phyloP scores from a whole-genome alignment of 331 rosid species.

The Acacia pycnantha region DNA sequence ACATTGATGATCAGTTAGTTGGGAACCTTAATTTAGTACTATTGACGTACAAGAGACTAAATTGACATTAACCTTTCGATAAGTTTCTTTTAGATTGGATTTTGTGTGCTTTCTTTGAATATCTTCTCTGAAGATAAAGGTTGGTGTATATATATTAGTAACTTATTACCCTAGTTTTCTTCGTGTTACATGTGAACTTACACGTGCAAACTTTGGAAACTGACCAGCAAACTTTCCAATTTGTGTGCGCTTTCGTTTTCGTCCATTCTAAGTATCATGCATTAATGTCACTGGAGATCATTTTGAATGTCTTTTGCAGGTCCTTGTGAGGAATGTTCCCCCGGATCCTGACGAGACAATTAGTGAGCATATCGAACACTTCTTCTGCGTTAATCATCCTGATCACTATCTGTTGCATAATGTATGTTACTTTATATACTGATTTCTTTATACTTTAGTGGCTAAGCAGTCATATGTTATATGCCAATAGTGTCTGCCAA shows the following conservation, averaged over 20 bases:
- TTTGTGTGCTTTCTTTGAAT: not conserved
- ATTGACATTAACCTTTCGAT: not conserved
- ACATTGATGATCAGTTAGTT: not conserved
- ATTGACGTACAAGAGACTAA: not conserved
- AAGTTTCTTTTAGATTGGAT: constrained; percentile 11
- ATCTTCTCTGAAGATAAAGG: not conserved
- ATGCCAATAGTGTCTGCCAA: not conserved
- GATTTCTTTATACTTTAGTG: constrained; percentile 2
- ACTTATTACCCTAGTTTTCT: not conserved
- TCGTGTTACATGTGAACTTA: constrained; percentile 1
- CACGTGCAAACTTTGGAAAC: not conserved
- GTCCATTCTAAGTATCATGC: constrained; percentile 1
- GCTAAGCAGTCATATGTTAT: not conserved
- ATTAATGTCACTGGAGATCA: constrained; percentile 7
- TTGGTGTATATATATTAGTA: not conserved
- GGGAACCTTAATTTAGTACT: not conserved
- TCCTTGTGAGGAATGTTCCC: constrained; percentile 87
- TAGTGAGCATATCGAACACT: constrained; percentile 88
- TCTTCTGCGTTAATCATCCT: constrained; percentile 90
- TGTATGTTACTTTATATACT: constrained; percentile 37
- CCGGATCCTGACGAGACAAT: constrained; percentile 88
- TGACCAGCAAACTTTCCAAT: not conserved
- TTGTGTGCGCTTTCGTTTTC: not conserved
- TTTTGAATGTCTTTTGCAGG: constrained; percentile 45
- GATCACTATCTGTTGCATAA: constrained; percentile 86